These are phyloP conservation scores for Botrytis hyacinthi DNA, from an alignment of 2,329 filamentous ascomycete species.

Conservation along the genomic window DNA sequence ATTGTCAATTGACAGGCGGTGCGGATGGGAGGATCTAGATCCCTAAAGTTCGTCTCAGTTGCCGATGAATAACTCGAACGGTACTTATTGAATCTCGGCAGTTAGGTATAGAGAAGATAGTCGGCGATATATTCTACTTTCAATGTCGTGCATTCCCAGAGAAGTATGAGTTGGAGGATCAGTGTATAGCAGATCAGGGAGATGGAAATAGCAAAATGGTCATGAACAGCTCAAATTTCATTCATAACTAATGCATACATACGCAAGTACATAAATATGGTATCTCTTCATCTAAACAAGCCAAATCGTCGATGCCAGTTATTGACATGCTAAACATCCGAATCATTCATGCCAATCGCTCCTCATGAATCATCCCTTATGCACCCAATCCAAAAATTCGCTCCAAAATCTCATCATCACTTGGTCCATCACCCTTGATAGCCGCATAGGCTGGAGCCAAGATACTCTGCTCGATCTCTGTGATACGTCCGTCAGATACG, in stretches of 20 bases:
- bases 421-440: constrained; percentile 38
- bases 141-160: background rate
- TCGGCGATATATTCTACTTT: background rate
- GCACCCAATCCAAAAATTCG: constrained; percentile 25
- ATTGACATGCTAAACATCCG: background rate
- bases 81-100: background rate
- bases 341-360: background rate
- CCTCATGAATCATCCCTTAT: background rate
- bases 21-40: background rate
- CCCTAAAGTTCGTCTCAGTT: background rate
- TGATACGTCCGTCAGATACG: constrained; percentile 47
- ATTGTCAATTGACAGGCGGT: background rate
- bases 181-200: background rate
- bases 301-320: background rate
- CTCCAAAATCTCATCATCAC: constrained; percentile 42
- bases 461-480: constrained; percentile 52
- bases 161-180: background rate
- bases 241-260: constrained; percentile 7
- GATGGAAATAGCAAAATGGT: background rate
- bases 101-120: background rate
- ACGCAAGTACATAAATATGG: background rate
- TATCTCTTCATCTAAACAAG: background rate
- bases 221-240: background rate
- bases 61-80: background rate
- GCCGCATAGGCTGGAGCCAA: constrained; percentile 40